A percentile compares a stretch with the other conserved stretches of the same genome.
phyloP scores from a whole-genome alignment of 257 asterid genomes.

The Lantana camara region DNA sequence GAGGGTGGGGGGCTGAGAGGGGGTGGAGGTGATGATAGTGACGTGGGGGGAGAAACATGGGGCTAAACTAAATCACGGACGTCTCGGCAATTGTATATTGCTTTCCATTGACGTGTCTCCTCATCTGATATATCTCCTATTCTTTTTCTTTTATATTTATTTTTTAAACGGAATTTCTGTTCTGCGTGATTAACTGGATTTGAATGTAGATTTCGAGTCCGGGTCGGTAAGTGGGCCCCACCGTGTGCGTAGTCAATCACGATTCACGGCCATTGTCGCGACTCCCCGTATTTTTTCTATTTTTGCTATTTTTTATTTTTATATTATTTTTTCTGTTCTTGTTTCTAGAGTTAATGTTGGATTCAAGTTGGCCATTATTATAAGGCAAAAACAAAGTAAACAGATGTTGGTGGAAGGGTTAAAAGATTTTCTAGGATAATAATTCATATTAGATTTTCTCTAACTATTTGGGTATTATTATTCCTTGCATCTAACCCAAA shows the following conservation, averaged over 20 bases:
- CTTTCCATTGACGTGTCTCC: constrained; percentile 46
- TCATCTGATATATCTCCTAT: constrained; percentile 29
- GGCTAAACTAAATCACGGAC: constrained; percentile 41
- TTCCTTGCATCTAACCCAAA: too few species aligned
- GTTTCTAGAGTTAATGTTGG: neutral
- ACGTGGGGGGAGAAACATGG: constrained; percentile 41
- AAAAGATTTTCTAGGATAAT: too few species aligned
- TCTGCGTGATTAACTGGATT: constrained; percentile 32
- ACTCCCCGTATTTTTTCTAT: constrained; percentile 1
- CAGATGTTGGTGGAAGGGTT: too few species aligned
- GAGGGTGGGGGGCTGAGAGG: neutral
- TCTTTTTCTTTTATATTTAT: neutral
- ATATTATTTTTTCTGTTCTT: neutral
- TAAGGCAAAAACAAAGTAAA: too few species aligned
- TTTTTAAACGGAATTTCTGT: constrained; percentile 10
- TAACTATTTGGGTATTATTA: too few species aligned
- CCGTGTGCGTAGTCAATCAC: constrained; percentile 33
- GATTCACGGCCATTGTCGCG: constrained; percentile 23
- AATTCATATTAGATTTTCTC: too few species aligned
- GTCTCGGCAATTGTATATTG: constrained; percentile 37
- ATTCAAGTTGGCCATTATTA: constrained; percentile 24
- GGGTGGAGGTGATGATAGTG: constrained; percentile 35
- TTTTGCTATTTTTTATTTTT: constrained; percentile 8
- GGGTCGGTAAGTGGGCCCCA: constrained; percentile 40
- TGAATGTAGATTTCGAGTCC: constrained; percentile 32